phyloP scores from a whole-genome alignment of 179 eudicot genomes.

The Beta macrorhiza region DNA sequence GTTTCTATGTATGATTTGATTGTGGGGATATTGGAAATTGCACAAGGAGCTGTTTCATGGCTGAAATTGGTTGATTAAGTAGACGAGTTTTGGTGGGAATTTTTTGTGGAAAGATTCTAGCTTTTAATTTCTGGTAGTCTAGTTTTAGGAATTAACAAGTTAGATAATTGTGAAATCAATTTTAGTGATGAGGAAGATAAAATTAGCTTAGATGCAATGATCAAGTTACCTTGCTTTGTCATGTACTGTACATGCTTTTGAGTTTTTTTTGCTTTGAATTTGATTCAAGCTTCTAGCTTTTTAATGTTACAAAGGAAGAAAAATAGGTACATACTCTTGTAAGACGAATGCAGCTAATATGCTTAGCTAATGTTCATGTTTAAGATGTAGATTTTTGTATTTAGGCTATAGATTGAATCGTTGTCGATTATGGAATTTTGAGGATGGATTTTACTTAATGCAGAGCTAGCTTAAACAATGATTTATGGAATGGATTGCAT shows the following conservation, averaged over 20 bases:
- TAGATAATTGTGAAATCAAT: not conserved
- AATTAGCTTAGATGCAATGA: slow-evolving; percentile 9
- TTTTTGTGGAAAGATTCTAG: slow-evolving; percentile 9
- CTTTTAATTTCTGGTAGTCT: not conserved
- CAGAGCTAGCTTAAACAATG: slow-evolving; percentile 39
- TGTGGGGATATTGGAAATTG: not conserved
- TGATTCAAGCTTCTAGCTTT: not conserved
- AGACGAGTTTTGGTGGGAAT: not conserved
- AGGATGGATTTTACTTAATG: slow-evolving; percentile 16
- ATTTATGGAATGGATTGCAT: slow-evolving; percentile 34
- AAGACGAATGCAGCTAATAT: not conserved
- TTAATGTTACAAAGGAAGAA: not conserved
- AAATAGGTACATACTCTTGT: not conserved
- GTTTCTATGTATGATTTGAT: not conserved
- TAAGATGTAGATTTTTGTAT: too few relatives aligned
- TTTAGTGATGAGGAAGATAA: not conserved
- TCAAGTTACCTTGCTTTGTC: not conserved
- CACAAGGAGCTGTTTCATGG: not conserved
- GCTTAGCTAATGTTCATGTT: not conserved
- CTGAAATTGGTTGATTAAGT: slow-evolving; percentile 1
- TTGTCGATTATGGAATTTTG: not conserved
- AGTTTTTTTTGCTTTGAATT: not conserved
- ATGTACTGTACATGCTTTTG: not conserved
- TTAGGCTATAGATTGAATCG: too few relatives aligned
- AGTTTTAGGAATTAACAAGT: not conserved